Evolutionary conservation across 192 early-diverging fungal species (phyloP).

Genomic region (Backusella australiensis): DNA sequence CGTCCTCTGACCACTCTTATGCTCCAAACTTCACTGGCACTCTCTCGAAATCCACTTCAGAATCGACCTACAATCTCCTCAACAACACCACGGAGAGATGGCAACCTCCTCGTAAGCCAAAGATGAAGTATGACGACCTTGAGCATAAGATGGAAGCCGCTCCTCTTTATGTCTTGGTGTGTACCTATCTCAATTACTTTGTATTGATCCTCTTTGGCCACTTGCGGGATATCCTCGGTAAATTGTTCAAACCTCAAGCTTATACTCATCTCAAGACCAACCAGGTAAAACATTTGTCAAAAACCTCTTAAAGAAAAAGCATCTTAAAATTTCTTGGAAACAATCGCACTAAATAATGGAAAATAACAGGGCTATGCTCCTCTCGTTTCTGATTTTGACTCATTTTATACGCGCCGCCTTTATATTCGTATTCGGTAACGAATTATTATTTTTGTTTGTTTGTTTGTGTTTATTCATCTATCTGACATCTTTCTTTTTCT

Average conservation of each 20-base stretch:
- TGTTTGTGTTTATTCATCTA: background rate
- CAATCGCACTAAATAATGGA: background rate
- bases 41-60: constrained; percentile 10
- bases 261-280: constrained; percentile 71
- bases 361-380: constrained; percentile 79
- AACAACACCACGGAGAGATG: constrained; percentile 15
- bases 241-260: constrained; percentile 67
- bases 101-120: constrained; percentile 13
- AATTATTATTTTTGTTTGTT: background rate
- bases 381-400: constrained; percentile 94
- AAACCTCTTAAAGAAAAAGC: background rate
- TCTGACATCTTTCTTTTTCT: background rate
- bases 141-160: constrained; percentile 59
- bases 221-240: constrained; percentile 88
- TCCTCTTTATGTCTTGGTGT: constrained; percentile 81
- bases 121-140: constrained; percentile 32
- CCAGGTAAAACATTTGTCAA: constrained; percentile 43
- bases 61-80: constrained; percentile 6
- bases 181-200: constrained; percentile 94
- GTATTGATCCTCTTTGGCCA: constrained; percentile 94
- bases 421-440: constrained; percentile 47
- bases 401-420: constrained; percentile 90
- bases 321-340: background rate
- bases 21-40: constrained; percentile 11
- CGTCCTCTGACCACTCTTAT: constrained; percentile 19